Evolutionary conservation across 208 protist species (phyloP).

Genomic region (Tritrichomonas foetus): DNA sequence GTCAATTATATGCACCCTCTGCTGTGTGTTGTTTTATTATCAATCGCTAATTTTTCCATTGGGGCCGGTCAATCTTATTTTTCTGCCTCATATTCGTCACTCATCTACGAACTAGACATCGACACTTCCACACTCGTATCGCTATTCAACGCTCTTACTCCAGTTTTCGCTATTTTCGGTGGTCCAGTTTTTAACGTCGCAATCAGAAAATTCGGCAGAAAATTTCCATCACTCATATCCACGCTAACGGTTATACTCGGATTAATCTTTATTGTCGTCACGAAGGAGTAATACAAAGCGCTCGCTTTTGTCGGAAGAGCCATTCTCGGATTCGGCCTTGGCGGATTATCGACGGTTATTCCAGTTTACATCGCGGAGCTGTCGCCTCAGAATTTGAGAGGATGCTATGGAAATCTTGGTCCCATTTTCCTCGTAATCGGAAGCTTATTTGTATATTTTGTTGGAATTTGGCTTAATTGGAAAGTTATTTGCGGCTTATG

Average conservation of each 20-base stretch:
- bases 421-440: not conserved
- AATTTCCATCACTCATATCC: not conserved
- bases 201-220: not conserved
- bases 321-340: not conserved
- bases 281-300: not conserved
- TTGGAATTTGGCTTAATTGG: not conserved
- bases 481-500: not conserved
- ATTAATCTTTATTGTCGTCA: not conserved
- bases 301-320: not conserved
- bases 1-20: too few species aligned
- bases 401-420: not conserved
- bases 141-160: not conserved
- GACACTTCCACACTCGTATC: not conserved
- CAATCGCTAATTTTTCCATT: too few species aligned
- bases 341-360: not conserved
- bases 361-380: not conserved
- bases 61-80: too few species aligned
- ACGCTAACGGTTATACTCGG: not conserved
- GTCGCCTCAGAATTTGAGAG: not conserved
- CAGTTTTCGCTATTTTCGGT: not conserved
- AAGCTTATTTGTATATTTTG: not conserved
- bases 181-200: not conserved
- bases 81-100: too few species aligned
- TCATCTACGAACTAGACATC: too few species aligned
- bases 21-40: too few species aligned